phyloP scores from a whole-genome alignment of 2,329 filamentous ascomycete species.

The Colletotrichum noveboracense region DNA sequence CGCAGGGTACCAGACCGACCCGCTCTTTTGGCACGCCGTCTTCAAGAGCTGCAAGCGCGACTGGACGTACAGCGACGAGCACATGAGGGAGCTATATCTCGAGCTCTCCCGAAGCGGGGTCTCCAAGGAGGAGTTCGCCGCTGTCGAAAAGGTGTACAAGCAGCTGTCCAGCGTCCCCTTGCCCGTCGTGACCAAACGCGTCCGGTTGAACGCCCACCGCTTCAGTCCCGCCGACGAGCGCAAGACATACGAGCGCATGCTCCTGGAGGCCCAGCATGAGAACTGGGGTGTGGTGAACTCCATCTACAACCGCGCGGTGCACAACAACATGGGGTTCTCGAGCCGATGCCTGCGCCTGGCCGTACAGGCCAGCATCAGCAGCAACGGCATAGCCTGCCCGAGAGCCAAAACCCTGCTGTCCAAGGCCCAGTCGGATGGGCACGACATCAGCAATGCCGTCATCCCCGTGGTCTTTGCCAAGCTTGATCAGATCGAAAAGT shows the following conservation, averaged over 20 bases:
- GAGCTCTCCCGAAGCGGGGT: constrained; percentile 32
- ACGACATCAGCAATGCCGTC: constrained; percentile 45
- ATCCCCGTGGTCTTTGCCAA: constrained; percentile 43
- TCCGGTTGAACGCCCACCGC: constrained; percentile 20
- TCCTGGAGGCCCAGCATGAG: constrained; percentile 36
- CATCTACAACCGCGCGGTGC: constrained; percentile 43
- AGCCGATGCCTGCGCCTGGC: constrained; percentile 51
- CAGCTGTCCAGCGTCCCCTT: neutral
- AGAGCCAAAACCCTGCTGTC: constrained; percentile 44
- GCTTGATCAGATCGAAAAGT: constrained; percentile 36
- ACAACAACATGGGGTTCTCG: constrained; percentile 40
- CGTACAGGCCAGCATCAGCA: constrained; percentile 46
- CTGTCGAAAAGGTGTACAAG: constrained; percentile 11
- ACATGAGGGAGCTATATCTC: constrained; percentile 38
- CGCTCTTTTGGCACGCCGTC: constrained; percentile 43
- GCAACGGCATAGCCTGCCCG: constrained; percentile 30
- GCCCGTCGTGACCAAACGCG: constrained; percentile 19
- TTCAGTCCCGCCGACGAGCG: constrained; percentile 30
- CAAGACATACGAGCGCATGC: constrained; percentile 45
- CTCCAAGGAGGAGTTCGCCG: constrained; percentile 4
- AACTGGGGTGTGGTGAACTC: constrained; percentile 36
- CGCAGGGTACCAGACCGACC: constrained; percentile 39
- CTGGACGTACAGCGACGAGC: constrained; percentile 41
- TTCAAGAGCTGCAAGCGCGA: constrained; percentile 39
- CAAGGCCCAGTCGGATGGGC: constrained; percentile 41